Evolutionary conservation across 805 yeast species (phyloP), one percentile per base, ranked within the genome.

Genomic region (Teunomyces stri): DNA sequence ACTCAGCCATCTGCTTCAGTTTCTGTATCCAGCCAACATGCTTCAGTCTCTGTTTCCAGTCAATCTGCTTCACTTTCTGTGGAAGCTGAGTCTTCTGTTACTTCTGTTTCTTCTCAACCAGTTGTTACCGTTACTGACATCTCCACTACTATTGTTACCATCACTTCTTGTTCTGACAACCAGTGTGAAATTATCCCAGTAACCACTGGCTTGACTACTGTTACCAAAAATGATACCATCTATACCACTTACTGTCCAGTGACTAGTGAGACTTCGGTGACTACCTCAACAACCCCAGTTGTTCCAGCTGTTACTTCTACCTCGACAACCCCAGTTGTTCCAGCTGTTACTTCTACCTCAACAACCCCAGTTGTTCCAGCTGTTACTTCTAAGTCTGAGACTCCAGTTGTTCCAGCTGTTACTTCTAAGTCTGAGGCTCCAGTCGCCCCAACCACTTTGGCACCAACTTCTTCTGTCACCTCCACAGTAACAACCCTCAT

Each of bases 131-230:
- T 55, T 33, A 45, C 53, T 34, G 21, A 27, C 15, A 48, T 60
- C 35, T 50, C 63, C 22, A 54, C 68, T 41, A 27, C 46, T 3
- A 18, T 34, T 20, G 38, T 25, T 6, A 22, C 46, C 3, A 30
- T 43, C 35, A 45, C 38, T 30, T 33, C 42, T 10, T 21, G 25
- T 54, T 52, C 62, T 18, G 60, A 61, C 49, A 47, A 63, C 59
- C 53, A 46, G 36, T 69, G 75, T 48, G n/a, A 45, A 6, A 42
- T 34, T 6, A 51, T 50, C 16, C 50, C 60, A 37, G 45, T 38
- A 3, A 65, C 70, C 51, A 68, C 72, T 37, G 71, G 70, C 57
- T 48, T 65, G 31, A 66, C 72, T 56, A 66, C 70, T 41, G 63
- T 66, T 50, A 66, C 69, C 48, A 60, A 59, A 6, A 28, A 41